Evolutionary conservation across 768 basidiomycete species (phyloP), one percentile per base, ranked within the genome.

Genomic region (Suillus plorans): DNA sequence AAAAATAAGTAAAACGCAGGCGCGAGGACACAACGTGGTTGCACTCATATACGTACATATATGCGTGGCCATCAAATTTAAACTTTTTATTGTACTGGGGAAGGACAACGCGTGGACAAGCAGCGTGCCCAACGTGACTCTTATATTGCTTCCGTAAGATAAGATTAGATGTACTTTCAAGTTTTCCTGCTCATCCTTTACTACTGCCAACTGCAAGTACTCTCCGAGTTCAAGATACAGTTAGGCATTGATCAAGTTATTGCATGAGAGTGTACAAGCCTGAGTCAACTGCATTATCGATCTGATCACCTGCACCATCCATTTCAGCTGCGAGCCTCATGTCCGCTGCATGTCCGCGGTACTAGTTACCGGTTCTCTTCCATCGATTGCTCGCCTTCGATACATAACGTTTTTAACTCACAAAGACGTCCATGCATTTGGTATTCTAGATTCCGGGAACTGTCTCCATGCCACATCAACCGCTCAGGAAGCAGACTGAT

Each of bases 21-120:
- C 64, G 66, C 67, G 69, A 68, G 73, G 72, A 10, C 49, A 41
- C 55, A 50, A 58, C 68, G 72, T 63, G 66, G 61, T 49, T 63
- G 28, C 42, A 6, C 18, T 41, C 37, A 58, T 57, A 36, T 7
- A 20, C 16, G 18, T 53, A 53, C 52, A 18, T n/a, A 10, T n/a
- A 12, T 41, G 58, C 22, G 49, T 25, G 44, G 20, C 28, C 47
- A 64, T 34, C 20, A 65, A 59, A 65, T 22, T 62, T 60, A 65
- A 59, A 65, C 28, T 62, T 60, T 55, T 14, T 14, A 63, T 58
- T 36, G 56, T 64, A 56, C 42, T 14, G 58, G 60, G 50, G 62
- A 20, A 41, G 36, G 47, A 60, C 36, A 20, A 20, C 36, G 36
- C 31, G 36, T 37, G 36, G 36, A 37, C 36, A 37, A 37, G 36